Base-by-base conservation (phyloP, 2,329 filamentous ascomycete genomes). In the Trichoderma cornu-damae region DNA sequence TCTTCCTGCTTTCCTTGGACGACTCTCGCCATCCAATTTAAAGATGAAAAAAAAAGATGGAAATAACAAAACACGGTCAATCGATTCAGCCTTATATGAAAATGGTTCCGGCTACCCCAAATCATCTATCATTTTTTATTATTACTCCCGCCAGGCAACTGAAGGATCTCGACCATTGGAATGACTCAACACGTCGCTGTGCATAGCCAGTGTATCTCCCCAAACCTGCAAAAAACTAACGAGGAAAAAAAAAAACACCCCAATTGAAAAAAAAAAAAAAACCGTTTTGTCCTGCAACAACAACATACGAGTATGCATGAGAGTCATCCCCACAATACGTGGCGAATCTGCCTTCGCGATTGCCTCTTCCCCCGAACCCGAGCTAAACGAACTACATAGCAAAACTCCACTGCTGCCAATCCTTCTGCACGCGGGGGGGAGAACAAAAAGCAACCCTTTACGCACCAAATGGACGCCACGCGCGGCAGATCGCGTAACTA, bases 81-180 rank as follows among this genome's bases (percentile, higher is more conserved):
- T n/a, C n/a, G n/a, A n/a, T n/a, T n/a, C n/a, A 16, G 50, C 50
- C 50, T 53, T 53, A 53, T 53, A 35, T 28, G n/a, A n/a, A n/a
- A n/a, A n/a, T n/a, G n/a, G n/a, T n/a, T n/a, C n/a, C n/a, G 5
- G 5, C 9, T 30, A 30, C 28, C 28, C 28, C n/a, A 50, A 20
- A 18, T 24, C 34, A n/a, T n/a, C n/a, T n/a, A n/a, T n/a, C n/a
- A n/a, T n/a, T n/a, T n/a, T n/a, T n/a, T n/a, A n/a, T n/a, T n/a
- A n/a, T n/a, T n/a, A n/a, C n/a, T n/a, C n/a, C n/a, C n/a, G n/a
- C n/a, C n/a, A n/a, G n/a, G n/a, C n/a, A n/a, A n/a, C n/a, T n/a
- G n/a, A n/a, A n/a, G n/a, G n/a, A n/a, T 37, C 32, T 49, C 34
- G 48, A 34, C 22, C 34, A 37, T 52, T 26, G 49, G 49, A n/a